Percentiles rank a stretch among this genome's conserved stretches.
Evolutionary conservation across 345 rosid genomes (phyloP).

Genomic region (Brassica napus): Da-Ae NC_063450.1:24076501-24077000

Average conservation of each 20-base stretch:
- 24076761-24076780: neutral
- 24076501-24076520: neutral
- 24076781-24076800: neutral
- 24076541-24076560: conserved; percentile 6
- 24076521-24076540: neutral
- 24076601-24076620: neutral
- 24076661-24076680: neutral
- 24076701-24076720: no score
- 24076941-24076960: no score
- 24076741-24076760: neutral
- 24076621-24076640: conserved; percentile 1
- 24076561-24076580: neutral
- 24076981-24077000: no score
- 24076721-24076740: neutral
- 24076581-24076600: neutral
- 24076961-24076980: no score
- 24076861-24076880: no score
- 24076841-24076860: no score
- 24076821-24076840: no score
- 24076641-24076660: neutral
- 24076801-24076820: neutral
- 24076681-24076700: neutral
- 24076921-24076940: no score
- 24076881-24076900: no score
- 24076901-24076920: no score